These are phyloP conservation scores for Atkinsonella texensis DNA, from an alignment of 2,329 filamentous ascomycete genomes.

Conservation along the genomic window DNA sequence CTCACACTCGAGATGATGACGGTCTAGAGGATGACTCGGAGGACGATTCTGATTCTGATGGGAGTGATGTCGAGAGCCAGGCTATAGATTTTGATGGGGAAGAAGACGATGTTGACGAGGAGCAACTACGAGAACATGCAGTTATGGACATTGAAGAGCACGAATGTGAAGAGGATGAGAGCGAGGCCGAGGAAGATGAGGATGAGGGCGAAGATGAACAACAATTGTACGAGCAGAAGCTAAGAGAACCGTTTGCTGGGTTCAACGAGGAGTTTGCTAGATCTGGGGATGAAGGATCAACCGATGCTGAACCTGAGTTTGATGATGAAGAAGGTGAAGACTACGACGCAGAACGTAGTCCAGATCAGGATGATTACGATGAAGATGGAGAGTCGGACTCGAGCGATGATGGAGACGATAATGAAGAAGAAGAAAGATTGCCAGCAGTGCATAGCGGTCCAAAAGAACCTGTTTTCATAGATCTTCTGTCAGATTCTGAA, in stretches of 20 bases:
- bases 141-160: constrained; percentile 8
- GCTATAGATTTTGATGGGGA: constrained; percentile 22
- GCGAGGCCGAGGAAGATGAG: constrained; percentile 2
- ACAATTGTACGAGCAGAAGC: not conserved
- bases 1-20: constrained; percentile 20
- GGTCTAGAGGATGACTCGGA: constrained; percentile 10
- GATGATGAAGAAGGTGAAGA: constrained; percentile 8
- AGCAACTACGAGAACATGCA: constrained; percentile 5
- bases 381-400: constrained; percentile 4
- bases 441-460: constrained; percentile 10
- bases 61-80: constrained; percentile 9
- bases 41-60: constrained; percentile 6
- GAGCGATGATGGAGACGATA: constrained; percentile 1
- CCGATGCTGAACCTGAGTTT: constrained; percentile 13
- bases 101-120: constrained; percentile 6
- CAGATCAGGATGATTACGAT: constrained; percentile 6
- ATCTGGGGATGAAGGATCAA: constrained; percentile 14
- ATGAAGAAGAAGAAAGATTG: constrained; percentile 1
- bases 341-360: not conserved
- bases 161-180: constrained; percentile 1
- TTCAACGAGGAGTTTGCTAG: not conserved
- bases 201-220: not conserved
- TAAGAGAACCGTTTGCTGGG: not conserved
- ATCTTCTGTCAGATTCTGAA: constrained; percentile 31
- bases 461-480: constrained; percentile 31